Evolutionary conservation across 306 rosid species (phyloP).

Genomic region (Prunus mira): DNA sequence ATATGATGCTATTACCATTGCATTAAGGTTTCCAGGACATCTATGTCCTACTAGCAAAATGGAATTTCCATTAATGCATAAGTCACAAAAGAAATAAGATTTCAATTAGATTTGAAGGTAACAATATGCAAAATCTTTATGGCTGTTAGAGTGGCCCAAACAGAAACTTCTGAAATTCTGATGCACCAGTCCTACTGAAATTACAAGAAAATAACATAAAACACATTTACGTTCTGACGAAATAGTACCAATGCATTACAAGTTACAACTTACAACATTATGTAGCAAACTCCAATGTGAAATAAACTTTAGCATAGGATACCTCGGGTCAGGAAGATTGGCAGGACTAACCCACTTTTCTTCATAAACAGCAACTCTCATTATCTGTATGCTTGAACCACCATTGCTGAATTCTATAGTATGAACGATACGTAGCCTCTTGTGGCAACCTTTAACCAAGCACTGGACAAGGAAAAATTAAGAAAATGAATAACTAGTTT

Average conservation of each 20-base stretch:
- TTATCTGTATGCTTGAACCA: constrained; percentile 83
- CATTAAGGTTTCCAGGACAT: too few species aligned
- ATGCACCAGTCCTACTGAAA: too few species aligned
- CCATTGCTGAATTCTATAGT: constrained; percentile 81
- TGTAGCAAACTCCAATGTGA: not conserved
- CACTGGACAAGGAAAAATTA: constrained; percentile 44
- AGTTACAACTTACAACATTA: not conserved
- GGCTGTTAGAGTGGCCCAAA: not conserved
- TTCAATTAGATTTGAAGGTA: not conserved
- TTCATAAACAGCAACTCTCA: constrained; percentile 87
- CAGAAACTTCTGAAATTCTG: too few species aligned
- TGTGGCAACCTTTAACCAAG: constrained; percentile 95
- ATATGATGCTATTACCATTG: too few species aligned
- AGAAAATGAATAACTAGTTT: not conserved
- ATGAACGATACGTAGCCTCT: constrained; percentile 80
- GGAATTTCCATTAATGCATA: not conserved
- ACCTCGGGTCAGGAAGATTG: constrained; percentile 57
- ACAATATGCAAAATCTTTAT: not conserved
- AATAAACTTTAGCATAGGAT: constrained; percentile 16
- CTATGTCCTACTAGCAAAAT: not conserved
- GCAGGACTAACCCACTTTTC: constrained; percentile 87
- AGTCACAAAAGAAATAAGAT: not conserved
- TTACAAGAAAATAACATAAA: not conserved
- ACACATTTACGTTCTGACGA: not conserved
- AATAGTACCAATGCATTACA: not conserved